Evolutionary conservation across 2,329 filamentous ascomycete species (phyloP).

Genomic region (Emmonsiellopsis sp.): DNA sequence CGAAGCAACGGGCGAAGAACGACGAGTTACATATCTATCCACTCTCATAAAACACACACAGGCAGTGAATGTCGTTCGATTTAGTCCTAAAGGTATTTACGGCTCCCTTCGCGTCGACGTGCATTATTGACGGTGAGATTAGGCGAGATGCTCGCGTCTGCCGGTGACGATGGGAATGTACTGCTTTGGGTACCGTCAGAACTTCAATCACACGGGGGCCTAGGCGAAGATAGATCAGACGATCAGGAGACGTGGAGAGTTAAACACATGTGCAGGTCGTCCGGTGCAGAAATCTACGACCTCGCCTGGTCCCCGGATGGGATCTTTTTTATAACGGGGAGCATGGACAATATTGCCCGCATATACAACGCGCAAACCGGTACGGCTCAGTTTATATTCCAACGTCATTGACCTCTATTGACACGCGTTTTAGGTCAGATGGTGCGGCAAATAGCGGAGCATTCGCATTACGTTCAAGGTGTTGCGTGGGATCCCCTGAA

Average conservation of each 20-base stretch:
- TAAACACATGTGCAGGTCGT: slow-evolving; percentile 95
- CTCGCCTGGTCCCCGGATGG: slow-evolving; percentile 98
- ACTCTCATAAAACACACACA: slow-evolving; percentile 91
- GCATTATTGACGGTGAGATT: neutral
- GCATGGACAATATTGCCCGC: slow-evolving; percentile 96
- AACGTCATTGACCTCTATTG: neutral
- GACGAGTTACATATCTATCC: slow-evolving; percentile 83
- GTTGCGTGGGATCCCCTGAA: slow-evolving; percentile 98
- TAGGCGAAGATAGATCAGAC: slow-evolving; percentile 77
- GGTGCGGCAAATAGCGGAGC: slow-evolving; percentile 89
- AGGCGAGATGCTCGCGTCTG: slow-evolving; percentile 91
- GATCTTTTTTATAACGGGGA: slow-evolving; percentile 91
- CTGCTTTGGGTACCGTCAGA: slow-evolving; percentile 92
- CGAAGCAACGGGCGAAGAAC: slow-evolving; percentile 72
- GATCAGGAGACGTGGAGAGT: slow-evolving; percentile 96
- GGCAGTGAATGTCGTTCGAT: slow-evolving; percentile 94
- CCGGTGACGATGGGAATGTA: slow-evolving; percentile 94
- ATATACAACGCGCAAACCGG: slow-evolving; percentile 93
- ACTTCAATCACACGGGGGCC: slow-evolving; percentile 52
- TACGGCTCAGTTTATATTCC: slow-evolving; percentile 33
- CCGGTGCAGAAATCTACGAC: slow-evolving; percentile 94
- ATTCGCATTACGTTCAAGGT: slow-evolving; percentile 96
- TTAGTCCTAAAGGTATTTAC: slow-evolving; percentile 74
- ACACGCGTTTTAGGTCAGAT: slow-evolving; percentile 44
- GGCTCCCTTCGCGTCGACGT: neutral